A percentile compares a stretch with the other conserved stretches of the same genome.
phyloP scores from a whole-genome alignment of 2,329 filamentous ascomycete genomes.

The Alternaria dauci region DNA sequence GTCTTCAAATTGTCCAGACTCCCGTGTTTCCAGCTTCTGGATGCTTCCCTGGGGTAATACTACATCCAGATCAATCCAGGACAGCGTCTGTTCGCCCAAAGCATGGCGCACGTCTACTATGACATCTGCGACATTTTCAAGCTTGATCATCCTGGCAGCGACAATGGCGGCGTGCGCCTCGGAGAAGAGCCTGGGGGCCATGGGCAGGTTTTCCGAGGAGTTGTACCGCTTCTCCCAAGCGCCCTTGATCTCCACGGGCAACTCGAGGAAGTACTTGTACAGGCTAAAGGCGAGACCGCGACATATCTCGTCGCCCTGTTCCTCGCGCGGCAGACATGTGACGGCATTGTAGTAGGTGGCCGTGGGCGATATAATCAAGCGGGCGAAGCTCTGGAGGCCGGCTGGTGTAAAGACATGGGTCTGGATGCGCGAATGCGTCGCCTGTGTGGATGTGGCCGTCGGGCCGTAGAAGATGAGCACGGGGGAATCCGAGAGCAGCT shows the following conservation, averaged over 20 bases:
- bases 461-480: constrained; percentile 92
- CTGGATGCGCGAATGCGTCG: constrained; percentile 92
- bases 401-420: constrained; percentile 90
- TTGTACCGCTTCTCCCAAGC: constrained; percentile 67
- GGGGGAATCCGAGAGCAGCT: constrained; percentile 79
- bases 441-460: constrained; percentile 86
- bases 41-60: constrained; percentile 83
- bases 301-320: constrained; percentile 93
- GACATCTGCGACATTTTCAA: constrained; percentile 78
- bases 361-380: constrained; percentile 91
- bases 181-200: constrained; percentile 76
- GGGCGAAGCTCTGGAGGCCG: constrained; percentile 87
- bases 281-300: constrained; percentile 90
- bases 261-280: constrained; percentile 91
- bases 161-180: constrained; percentile 94
- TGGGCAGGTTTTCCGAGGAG: constrained; percentile 65
- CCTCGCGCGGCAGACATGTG: constrained; percentile 86
- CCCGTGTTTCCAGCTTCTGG: constrained; percentile 49
- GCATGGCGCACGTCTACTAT: constrained; percentile 77
- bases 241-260: constrained; percentile 78
- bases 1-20: constrained; percentile 68
- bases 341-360: constrained; percentile 92
- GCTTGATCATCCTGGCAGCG: constrained; percentile 81
- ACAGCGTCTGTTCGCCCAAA: constrained; percentile 81
- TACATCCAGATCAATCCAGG: constrained; percentile 87